Percentiles rank a stretch among this genome's conserved stretches.
These are phyloP conservation scores for Microglena sp. DNA, from an alignment of 139 green algal species.

Conservation along the genomic window DNA sequence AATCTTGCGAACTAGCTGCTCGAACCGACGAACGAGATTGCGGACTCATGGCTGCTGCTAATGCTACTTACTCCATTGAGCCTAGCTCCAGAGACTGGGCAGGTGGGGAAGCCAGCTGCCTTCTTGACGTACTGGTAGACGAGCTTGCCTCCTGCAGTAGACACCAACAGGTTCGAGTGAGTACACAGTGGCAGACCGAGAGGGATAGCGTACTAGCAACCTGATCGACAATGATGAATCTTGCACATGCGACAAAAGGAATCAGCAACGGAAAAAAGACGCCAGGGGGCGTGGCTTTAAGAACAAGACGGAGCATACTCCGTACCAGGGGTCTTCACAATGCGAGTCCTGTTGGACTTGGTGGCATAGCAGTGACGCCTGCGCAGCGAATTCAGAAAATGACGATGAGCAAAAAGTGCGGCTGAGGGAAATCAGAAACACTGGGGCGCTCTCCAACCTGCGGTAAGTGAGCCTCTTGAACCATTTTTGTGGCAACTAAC, in stretches of 20 bases:
- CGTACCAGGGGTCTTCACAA: constrained; percentile 91
- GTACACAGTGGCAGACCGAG: neutral
- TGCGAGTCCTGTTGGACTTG: constrained; percentile 78
- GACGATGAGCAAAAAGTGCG: too few species aligned
- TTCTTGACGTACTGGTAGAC: constrained; percentile 90
- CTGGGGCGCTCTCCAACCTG: too few species aligned
- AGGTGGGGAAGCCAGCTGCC: constrained; percentile 65
- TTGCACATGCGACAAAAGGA: too few species aligned
- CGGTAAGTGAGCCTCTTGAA: constrained; percentile 68
- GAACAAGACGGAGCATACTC: too few species aligned
- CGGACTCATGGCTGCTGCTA: too few species aligned
- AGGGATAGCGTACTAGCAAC: neutral
- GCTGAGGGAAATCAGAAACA: too few species aligned
- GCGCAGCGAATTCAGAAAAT: too few species aligned
- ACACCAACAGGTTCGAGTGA: too few species aligned
- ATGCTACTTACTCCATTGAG: constrained; percentile 67
- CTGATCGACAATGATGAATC: too few species aligned
- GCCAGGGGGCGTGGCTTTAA: neutral
- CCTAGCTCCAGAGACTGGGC: constrained; percentile 61
- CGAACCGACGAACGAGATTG: too few species aligned
- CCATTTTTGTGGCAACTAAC: constrained; percentile 43
- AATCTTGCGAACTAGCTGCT: too few species aligned
- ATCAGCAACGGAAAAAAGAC: neutral
- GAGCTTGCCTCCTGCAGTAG: constrained; percentile 86
- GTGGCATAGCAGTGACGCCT: constrained; percentile 89